Evolutionary conservation across 73 alveolate genomes (phyloP), one percentile per base, ranked within the genome.

Genomic region (Breviolum minutum): DNA sequence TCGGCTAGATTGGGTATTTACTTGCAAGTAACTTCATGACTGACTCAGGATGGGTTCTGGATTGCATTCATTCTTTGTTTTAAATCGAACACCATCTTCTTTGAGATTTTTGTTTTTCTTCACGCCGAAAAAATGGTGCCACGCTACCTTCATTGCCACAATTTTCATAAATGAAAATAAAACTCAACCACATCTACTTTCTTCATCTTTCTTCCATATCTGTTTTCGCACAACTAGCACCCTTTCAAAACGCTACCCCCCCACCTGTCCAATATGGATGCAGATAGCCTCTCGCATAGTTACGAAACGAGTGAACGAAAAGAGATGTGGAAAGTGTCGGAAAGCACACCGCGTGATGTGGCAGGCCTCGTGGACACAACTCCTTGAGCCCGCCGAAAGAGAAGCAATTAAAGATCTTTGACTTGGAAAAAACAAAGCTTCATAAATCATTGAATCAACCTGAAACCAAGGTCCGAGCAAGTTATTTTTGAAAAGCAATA

Each of bases 341-440:
- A 63, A 77, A 77, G 86, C 86, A 77, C 86, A 77, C 86, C 86
- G 86, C 32, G 86, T 63, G 62, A 77, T 77, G 86, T 22, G 86
- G 86, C 86, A 77, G 63, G 32, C 86, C 86, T 77, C 86, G 9
- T 40, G 54, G 63, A 63, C 86, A 77, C 86, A 77, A 77, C 27
- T 77, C 86, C 86, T 77, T 29, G 62, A 29, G 63, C 63, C 86
- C 63, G 26, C 19, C 19, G 62, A 27, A 60, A 29, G 30, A 73
- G 40, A 73, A 73, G 82, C 82, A 16, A 73, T 12, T 40, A 73
- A 19, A 26, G 82, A 7, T 24, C 54, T 11, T 14, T 40, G 48
- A 71, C 82, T 40, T 19, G 32, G 22, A 16, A 71, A 16, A 71
- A 11, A 70, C n/a, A 24, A 3, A 22, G 13, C 22, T 71, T 71